Evolutionary conservation across 2,329 filamentous ascomycete species (phyloP).

Genomic region (Fusarium caatingaense): DNA sequence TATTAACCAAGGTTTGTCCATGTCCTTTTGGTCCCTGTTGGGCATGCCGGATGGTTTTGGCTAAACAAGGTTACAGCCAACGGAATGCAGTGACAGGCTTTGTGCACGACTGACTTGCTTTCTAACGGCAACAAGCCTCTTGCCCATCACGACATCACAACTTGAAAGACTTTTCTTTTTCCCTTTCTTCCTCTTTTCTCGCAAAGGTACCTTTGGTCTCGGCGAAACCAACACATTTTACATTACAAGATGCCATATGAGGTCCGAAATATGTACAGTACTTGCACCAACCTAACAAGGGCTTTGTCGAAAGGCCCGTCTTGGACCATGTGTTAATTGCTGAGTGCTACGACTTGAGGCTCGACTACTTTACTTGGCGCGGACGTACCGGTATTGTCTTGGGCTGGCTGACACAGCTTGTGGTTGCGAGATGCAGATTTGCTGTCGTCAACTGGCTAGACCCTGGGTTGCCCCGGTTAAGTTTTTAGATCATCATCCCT

Average conservation of each 20-base stretch:
- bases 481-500: constrained; percentile 43
- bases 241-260: not conserved
- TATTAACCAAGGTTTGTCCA: constrained; percentile 24
- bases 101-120: constrained; percentile 32
- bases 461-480: constrained; percentile 39
- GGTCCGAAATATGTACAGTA: constrained; percentile 3
- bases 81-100: constrained; percentile 34
- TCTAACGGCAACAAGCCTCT: constrained; percentile 40
- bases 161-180: constrained; percentile 10
- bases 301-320: constrained; percentile 18
- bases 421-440: constrained; percentile 40
- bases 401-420: constrained; percentile 38
- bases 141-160: constrained; percentile 27
- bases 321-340: constrained; percentile 42
- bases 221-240: constrained; percentile 30
- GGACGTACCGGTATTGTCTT: constrained; percentile 32
- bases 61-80: constrained; percentile 30
- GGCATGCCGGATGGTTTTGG: constrained; percentile 31
- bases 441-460: constrained; percentile 38
- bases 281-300: constrained; percentile 25
- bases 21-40: constrained; percentile 17
- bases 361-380: constrained; percentile 30
- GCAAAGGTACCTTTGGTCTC: constrained; percentile 30
- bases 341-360: constrained; percentile 31
- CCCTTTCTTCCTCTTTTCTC: constrained; percentile 1